Evolutionary conservation across 2,329 filamentous ascomycete genomes (phyloP), one percentile per base, ranked within the genome.

Genomic region (Scolecobasidium constrictum): DNA sequence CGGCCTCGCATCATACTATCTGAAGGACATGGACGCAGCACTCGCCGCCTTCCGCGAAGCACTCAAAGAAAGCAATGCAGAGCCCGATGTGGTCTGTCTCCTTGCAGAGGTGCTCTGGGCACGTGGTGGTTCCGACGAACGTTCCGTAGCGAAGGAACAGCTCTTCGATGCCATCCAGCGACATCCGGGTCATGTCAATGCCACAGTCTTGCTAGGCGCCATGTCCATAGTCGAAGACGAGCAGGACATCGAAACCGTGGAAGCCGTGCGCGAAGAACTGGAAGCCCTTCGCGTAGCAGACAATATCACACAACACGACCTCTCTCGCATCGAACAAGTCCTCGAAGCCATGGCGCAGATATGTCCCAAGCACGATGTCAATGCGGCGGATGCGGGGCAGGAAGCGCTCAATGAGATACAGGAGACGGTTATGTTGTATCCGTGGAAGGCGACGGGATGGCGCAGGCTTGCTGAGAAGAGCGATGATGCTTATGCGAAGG

Each of bases 101-200:
- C 70, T 96, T 11, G 84, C 88, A 0, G 86, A 96, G 61, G 84
- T 96, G 0, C 72, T 96, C 1, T 98, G 92, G 90, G 88, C 88
- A 0, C 86, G 86, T 49, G 87, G 85, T 6, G 78, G 79, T 0
- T 76, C 81, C 5, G 72, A 79, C 1, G 83, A 88, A 43, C 77
- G 81, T 37, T 77, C 81, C 39, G 78, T 83, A 47, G 88, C 90
- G 13, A 75, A 86, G 3, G 78, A 83, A 41, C 76, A 85, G 49
- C 71, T 98, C 1, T 90, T 94, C 53, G 79, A 80, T 12, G 80
- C 83, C 26, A 80, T 94, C 11, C 85, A 88, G 52, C 72, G 69
- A 40, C 66, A 83, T 39, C 77, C 85, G 0, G 75, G 79, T 1
- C 87, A 96, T 50, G 75, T 94, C 1, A 81, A 81, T 48, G 82